Conservation (phyloP, 1,139 yeast genomes). For the Nadsonia commutata region DNA sequence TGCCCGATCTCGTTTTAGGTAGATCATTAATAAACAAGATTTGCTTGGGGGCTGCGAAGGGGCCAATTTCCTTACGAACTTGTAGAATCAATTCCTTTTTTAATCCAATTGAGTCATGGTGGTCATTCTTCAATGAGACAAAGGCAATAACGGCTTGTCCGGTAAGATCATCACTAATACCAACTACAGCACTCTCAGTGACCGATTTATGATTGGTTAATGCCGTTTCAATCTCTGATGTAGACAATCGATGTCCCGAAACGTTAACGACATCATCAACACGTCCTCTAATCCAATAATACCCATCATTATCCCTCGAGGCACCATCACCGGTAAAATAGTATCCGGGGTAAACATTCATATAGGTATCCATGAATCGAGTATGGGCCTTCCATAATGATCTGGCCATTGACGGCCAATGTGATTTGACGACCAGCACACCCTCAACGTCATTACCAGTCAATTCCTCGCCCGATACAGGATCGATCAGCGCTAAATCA, state of each 20-base stretch:
- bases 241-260: slow-evolving; percentile 91
- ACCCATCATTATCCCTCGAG: slow-evolving; percentile 92
- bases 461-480: slow-evolving; percentile 73
- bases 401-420: slow-evolving; percentile 99
- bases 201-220: slow-evolving; percentile 66
- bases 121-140: slow-evolving; percentile 59
- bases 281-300: slow-evolving; percentile 97
- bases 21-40: slow-evolving; percentile 78
- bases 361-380: slow-evolving; percentile 83
- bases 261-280: slow-evolving; percentile 98
- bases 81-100: slow-evolving; percentile 76
- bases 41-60: slow-evolving; percentile 94
- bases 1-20: slow-evolving; percentile 97
- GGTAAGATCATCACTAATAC: slow-evolving; percentile 84
- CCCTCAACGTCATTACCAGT: slow-evolving; percentile 91
- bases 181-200: slow-evolving; percentile 91
- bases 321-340: slow-evolving; percentile 99
- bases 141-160: slow-evolving; percentile 96
- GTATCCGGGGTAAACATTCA: slow-evolving; percentile 90
- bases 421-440: slow-evolving; percentile 70
- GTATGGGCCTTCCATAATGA: slow-evolving; percentile 85
- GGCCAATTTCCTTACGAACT: slow-evolving; percentile 91
- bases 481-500: slow-evolving; percentile 80
- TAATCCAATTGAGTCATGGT: slow-evolving; percentile 39
- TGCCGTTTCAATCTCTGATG: slow-evolving; percentile 95